Evolutionary conservation across 2,329 filamentous ascomycete genomes (phyloP).

Genomic region (Graphiopsis chlorocephala): DNA sequence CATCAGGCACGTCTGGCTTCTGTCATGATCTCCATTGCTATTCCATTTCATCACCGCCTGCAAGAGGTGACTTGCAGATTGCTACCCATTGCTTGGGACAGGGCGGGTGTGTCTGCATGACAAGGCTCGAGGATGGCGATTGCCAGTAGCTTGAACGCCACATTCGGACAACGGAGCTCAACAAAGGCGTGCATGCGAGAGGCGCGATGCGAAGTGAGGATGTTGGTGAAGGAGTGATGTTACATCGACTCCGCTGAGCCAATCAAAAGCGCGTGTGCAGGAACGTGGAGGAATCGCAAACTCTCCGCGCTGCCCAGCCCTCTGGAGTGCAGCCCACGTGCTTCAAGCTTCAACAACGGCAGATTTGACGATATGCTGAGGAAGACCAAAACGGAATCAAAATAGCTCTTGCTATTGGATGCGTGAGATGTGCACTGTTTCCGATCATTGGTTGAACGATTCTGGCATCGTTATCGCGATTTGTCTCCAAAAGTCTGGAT

Average conservation of each 20-base stretch:
- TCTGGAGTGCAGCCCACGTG: background rate
- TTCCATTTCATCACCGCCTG: background rate
- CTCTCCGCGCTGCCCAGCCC: background rate
- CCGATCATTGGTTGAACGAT: background rate
- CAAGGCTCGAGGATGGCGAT: background rate
- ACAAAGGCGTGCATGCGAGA: background rate
- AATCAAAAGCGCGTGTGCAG: background rate
- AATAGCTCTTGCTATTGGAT: background rate
- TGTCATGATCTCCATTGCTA: background rate
- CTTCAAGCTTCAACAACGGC: background rate
- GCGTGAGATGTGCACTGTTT: background rate
- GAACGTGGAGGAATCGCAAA: background rate
- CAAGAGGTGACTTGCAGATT: background rate
- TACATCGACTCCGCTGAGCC: background rate
- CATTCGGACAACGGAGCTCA: background rate
- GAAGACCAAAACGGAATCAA: background rate
- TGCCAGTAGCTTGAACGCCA: conserved; percentile 5
- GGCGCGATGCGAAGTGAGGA: background rate
- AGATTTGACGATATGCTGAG: background rate
- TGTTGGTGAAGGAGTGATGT: conserved; percentile 7
- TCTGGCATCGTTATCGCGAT: background rate
- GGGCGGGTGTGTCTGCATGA: background rate
- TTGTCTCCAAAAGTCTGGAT: background rate
- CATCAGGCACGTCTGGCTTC: background rate
- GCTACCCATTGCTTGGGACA: background rate